Evolutionary conservation across 768 basidiomycete genomes (phyloP).

Genomic region (Mycena vulgaris): DNA sequence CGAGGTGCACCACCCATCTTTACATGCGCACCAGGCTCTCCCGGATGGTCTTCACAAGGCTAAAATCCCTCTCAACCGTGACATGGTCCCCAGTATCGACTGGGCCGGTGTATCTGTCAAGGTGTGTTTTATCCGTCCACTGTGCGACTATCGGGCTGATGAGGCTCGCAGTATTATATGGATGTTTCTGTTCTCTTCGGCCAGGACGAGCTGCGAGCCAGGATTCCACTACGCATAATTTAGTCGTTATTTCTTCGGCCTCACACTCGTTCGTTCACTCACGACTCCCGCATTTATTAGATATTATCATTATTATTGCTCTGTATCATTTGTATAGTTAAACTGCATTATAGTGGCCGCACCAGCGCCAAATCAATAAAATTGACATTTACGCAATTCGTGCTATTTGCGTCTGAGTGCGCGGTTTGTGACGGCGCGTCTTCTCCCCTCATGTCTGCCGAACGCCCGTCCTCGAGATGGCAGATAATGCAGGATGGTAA

Average conservation of each 20-base stretch:
- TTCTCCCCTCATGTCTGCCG: slow-evolving; percentile 40
- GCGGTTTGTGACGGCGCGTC: not conserved
- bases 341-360: slow-evolving; percentile 26
- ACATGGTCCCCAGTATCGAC: slow-evolving; percentile 76
- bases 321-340: slow-evolving; percentile 34
- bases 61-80: slow-evolving; percentile 66
- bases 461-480: slow-evolving; percentile 90
- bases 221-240: slow-evolving; percentile 72
- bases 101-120: slow-evolving; percentile 80
- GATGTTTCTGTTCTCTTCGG: slow-evolving; percentile 79
- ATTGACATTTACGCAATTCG: not conserved
- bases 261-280: slow-evolving; percentile 28
- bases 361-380: slow-evolving; percentile 2
- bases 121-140: slow-evolving; percentile 56
- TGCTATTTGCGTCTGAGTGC: not conserved
- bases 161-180: slow-evolving; percentile 72
- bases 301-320: slow-evolving; percentile 36
- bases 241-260: slow-evolving; percentile 42
- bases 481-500: slow-evolving; percentile 90
- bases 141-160: slow-evolving; percentile 21
- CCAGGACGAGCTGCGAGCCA: slow-evolving; percentile 73
- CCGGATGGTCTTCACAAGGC: slow-evolving; percentile 81
- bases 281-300: not conserved
- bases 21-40: slow-evolving; percentile 62
- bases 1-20: slow-evolving; percentile 62